A percentile compares a stretch with the other conserved stretches of the same genome.
phyloP scores from a whole-genome alignment of 1,284 basidiomycete species.

The Austroboletus rostrupii region DNA sequence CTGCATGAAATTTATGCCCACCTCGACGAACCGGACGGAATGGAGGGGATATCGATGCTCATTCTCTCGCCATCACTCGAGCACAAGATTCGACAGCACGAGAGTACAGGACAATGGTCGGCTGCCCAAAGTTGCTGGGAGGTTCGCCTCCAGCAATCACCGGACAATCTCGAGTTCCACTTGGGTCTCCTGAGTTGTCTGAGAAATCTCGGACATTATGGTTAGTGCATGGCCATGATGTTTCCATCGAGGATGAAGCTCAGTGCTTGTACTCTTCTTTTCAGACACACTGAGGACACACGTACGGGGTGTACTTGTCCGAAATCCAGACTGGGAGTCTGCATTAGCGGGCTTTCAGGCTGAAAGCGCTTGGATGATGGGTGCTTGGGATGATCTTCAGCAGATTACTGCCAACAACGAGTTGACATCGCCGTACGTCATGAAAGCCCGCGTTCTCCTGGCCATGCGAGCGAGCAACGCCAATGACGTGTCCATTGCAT shows the following conservation, averaged over 20 bases:
- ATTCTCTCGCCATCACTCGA: slow-evolving; percentile 90
- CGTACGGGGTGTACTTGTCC: slow-evolving; percentile 86
- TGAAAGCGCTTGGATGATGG: slow-evolving; percentile 94
- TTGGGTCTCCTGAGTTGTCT: slow-evolving; percentile 89
- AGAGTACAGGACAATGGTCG: slow-evolving; percentile 96
- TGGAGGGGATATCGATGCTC: slow-evolving; percentile 94
- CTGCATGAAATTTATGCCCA: slow-evolving; percentile 96
- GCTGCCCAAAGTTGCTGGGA: slow-evolving; percentile 99
- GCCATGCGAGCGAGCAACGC: slow-evolving; percentile 65
- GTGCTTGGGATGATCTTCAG: slow-evolving; percentile 86
- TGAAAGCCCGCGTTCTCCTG: slow-evolving; percentile 81
- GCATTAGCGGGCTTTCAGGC: slow-evolving; percentile 82
- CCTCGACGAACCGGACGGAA: slow-evolving; percentile 97
- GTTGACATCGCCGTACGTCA: slow-evolving; percentile 57
- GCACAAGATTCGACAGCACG: slow-evolving; percentile 97
- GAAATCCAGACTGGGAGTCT: slow-evolving; percentile 81
- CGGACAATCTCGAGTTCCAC: slow-evolving; percentile 87
- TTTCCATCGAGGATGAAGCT: neutral
- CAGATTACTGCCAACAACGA: slow-evolving; percentile 51
- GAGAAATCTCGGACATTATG: slow-evolving; percentile 95
- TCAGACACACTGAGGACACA: slow-evolving; percentile 94
- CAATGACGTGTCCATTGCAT: slow-evolving; percentile 43
- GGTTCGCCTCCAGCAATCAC: slow-evolving; percentile 88
- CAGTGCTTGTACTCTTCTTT: neutral
- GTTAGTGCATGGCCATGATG: slow-evolving; percentile 43